These are phyloP conservation scores for Raddia guianensis DNA, from an alignment of 176 grass and related monocot genomes.

Conservation along the genomic window DNA sequence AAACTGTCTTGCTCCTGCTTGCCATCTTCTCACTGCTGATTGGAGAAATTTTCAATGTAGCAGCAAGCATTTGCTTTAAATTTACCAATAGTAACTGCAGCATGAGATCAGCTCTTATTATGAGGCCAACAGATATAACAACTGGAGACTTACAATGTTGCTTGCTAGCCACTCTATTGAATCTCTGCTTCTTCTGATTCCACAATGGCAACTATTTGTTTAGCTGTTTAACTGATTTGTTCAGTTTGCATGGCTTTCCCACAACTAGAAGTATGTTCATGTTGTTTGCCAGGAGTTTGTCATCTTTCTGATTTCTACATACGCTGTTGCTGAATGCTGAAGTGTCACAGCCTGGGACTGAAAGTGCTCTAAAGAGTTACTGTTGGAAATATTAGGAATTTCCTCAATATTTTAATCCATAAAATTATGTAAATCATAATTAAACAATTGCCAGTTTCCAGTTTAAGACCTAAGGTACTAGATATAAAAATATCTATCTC, in stretches of 20 bases:
- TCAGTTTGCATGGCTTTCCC: background rate
- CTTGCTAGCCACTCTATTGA: background rate
- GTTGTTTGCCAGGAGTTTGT: background rate
- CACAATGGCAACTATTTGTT: background rate
- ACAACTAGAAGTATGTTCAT: conserved; percentile 2
- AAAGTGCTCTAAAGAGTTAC: conserved; percentile 51
- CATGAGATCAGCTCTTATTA: background rate
- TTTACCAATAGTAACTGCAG: background rate
- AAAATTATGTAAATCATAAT: too few species aligned
- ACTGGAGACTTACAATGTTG: background rate
- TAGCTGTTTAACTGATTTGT: conserved; percentile 2
- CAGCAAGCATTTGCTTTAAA: background rate
- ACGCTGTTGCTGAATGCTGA: conserved; percentile 18
- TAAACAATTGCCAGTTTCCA: too few species aligned
- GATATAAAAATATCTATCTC: too few species aligned
- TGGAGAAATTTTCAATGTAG: background rate
- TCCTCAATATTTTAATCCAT: too few species aligned
- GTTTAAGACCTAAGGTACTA: too few species aligned
- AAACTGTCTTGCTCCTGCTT: background rate
- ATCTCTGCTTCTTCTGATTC: background rate
- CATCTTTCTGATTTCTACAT: conserved; percentile 2
- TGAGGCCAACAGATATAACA: background rate
- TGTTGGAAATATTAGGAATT: too few species aligned
- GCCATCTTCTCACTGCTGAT: background rate
- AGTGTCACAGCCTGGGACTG: conserved; percentile 45